Evolutionary conservation across 73 alveolate genomes (phyloP).

Genomic region (Tetrahymena thermophila): DNA sequence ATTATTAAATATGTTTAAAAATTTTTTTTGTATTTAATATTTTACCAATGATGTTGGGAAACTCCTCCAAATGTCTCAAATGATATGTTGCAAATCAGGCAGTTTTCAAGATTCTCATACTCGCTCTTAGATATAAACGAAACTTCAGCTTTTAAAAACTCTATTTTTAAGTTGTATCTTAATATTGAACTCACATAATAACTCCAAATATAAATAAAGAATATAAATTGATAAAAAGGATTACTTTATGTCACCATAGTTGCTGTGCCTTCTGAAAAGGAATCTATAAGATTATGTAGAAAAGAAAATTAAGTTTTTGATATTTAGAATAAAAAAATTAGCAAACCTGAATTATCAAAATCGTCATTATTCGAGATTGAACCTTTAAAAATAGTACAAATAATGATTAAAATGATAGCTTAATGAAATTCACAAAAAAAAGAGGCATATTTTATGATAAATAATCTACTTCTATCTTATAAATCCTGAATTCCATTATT

Average conservation of each 20-base stretch:
- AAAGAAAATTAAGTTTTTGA: neutral
- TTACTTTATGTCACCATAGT: neutral
- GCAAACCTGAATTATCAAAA: neutral
- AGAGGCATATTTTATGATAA: neutral
- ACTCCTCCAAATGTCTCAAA: neutral
- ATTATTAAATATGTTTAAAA: no score
- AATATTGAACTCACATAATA: neutral
- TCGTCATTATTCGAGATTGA: neutral
- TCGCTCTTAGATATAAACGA: neutral
- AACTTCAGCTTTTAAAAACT: neutral
- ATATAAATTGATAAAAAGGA: neutral
- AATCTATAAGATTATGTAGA: neutral
- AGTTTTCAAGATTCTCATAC: neutral
- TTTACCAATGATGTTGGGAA: neutral
- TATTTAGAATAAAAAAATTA: neutral
- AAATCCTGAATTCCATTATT: neutral
- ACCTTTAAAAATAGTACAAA: neutral
- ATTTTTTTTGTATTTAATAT: neutral
- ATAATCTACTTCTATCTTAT: neutral
- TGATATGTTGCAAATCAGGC: neutral
- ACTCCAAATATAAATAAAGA: neutral
- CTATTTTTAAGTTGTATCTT: neutral
- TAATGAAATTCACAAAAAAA: neutral
- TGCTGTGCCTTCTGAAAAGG: neutral
- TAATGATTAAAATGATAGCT: neutral